phyloP scores from a whole-genome alignment of 495 filamentous ascomycete species.

The Evansstolkia leycettana region DNA sequence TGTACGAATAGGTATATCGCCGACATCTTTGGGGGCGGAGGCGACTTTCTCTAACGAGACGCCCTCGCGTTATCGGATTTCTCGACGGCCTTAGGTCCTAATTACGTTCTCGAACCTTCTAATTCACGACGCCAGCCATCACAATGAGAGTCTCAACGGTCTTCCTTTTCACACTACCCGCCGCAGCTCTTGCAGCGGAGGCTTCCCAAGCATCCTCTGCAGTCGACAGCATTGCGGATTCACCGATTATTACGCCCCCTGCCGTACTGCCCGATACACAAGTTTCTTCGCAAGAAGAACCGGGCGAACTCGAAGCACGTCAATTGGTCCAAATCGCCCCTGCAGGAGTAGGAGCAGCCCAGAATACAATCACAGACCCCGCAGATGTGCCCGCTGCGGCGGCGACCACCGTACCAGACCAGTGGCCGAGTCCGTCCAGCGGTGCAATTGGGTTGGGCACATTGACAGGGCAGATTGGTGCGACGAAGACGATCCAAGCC shows the following conservation, averaged over 20 bases:
- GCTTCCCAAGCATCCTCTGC: no score
- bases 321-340: background rate
- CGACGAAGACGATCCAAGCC: constrained; percentile 6
- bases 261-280: background rate
- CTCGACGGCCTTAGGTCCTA: no score
- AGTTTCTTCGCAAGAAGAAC: background rate
- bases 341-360: background rate
- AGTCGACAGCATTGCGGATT: background rate
- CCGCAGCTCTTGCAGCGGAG: constrained; percentile 1
- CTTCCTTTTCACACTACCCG: constrained; percentile 1
- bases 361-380: background rate
- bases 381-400: background rate
- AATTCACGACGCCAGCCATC: background rate
- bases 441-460: constrained; percentile 10
- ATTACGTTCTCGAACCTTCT: no score
- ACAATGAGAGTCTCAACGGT: constrained; percentile 2
- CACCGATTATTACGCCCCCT: background rate
- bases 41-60: no score
- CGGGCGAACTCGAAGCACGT: background rate
- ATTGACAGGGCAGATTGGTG: constrained; percentile 4
- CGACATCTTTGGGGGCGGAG: background rate
- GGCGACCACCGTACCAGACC: background rate
- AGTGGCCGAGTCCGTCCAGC: constrained; percentile 5
- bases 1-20: no score
- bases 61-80: no score